phyloP scores from a whole-genome alignment of 169 alveolate genomes.

The Plasmodium cynomolgi region DNA sequence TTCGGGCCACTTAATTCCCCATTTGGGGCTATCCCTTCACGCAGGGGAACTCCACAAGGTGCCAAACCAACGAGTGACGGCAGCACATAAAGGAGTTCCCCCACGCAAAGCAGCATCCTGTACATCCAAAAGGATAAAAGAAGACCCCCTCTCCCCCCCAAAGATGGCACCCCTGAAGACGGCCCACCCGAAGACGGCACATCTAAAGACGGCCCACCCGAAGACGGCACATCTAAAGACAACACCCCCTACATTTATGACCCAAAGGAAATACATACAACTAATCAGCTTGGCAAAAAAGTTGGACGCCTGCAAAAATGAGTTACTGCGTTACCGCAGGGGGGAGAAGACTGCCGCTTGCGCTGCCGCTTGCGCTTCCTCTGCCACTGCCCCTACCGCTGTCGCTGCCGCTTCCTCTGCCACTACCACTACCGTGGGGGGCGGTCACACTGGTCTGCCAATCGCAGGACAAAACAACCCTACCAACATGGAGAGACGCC shows the following conservation, averaged over 20 bases:
- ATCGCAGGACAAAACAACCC: not conserved
- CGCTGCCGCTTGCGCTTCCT: not conserved
- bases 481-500: not conserved
- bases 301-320: slow-evolving; percentile 12
- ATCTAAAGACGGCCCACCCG: not conserved
- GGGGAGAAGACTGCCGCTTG: not conserved
- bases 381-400: not conserved
- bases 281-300: slow-evolving; percentile 23
- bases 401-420: no score
- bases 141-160: not conserved
- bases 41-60: not conserved
- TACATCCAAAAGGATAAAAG: not conserved
- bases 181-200: not conserved
- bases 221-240: not conserved
- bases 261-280: slow-evolving; percentile 11
- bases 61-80: not conserved
- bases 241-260: not conserved
- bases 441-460: not conserved
- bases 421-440: not conserved
- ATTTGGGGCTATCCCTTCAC: not conserved
- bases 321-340: slow-evolving; percentile 6
- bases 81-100: not conserved
- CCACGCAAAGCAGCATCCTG: not conserved
- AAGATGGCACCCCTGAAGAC: not conserved
- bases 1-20: not conserved